phyloP scores from a whole-genome alignment of 2,329 filamentous ascomycete genomes.

The Aspergillus versicolor region DNA sequence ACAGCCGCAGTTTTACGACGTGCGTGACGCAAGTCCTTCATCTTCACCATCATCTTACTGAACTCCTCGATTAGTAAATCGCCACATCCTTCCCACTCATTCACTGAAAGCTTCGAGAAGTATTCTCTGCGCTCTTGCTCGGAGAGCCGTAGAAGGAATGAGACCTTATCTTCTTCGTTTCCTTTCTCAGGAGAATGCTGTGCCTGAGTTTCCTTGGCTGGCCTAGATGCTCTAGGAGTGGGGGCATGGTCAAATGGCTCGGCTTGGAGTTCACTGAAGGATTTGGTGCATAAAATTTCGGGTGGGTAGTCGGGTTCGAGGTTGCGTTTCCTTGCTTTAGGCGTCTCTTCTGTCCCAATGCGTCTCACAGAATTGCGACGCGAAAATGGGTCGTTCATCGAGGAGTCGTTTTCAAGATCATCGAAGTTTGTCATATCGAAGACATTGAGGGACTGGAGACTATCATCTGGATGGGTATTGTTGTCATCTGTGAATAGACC shows the following conservation, averaged over 20 bases:
- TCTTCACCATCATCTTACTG: constrained; percentile 48
- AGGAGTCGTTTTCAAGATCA: constrained; percentile 29
- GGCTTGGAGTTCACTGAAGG: constrained; percentile 48
- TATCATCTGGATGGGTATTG: constrained; percentile 22
- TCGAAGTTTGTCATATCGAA: constrained; percentile 36
- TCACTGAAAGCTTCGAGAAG: constrained; percentile 52
- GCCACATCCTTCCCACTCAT: constrained; percentile 62
- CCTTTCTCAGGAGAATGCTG: constrained; percentile 23
- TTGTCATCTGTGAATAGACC: constrained; percentile 24
- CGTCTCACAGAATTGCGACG: constrained; percentile 28
- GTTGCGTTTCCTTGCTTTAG: constrained; percentile 29
- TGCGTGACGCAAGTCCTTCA: constrained; percentile 53
- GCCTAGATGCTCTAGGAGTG: constrained; percentile 22
- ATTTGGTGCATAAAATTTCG: constrained; percentile 45
- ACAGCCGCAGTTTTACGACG: constrained; percentile 53
- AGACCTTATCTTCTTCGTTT: constrained; percentile 31
- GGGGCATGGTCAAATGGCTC: constrained; percentile 51
- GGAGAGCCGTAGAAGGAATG: constrained; percentile 36
- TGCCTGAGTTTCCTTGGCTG: constrained; percentile 18
- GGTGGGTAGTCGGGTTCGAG: constrained; percentile 50
- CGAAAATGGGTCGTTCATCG: constrained; percentile 32
- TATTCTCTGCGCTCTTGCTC: constrained; percentile 48
- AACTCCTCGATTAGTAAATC: constrained; percentile 61
- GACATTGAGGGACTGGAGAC: constrained; percentile 26
- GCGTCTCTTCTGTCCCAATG: constrained; percentile 23